A percentile compares a stretch with the other conserved stretches of the same genome.
phyloP scores from a whole-genome alignment of 208 protist genomes.

The Vickermania spadyakhi region DNA sequence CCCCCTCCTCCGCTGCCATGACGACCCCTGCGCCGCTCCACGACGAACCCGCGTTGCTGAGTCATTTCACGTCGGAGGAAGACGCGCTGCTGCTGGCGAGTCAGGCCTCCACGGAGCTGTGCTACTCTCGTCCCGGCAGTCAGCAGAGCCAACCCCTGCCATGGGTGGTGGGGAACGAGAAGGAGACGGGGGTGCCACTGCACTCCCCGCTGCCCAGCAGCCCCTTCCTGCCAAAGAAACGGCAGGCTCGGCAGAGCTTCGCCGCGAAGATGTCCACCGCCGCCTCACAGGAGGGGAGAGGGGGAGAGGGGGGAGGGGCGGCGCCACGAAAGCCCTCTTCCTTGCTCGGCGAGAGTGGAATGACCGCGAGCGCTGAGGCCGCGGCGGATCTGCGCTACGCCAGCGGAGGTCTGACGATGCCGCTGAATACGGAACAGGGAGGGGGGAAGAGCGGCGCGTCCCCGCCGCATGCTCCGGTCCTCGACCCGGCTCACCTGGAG shows the following conservation, averaged over 20 bases:
- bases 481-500: slow-evolving; percentile 10
- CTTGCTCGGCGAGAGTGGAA: background rate
- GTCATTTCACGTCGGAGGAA: background rate
- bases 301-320: background rate
- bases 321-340: background rate
- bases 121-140: background rate
- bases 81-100: background rate
- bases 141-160: background rate
- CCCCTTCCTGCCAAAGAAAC: background rate
- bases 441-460: too few species aligned
- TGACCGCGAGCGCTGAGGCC: background rate
- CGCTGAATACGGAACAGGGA: background rate
- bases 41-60: background rate
- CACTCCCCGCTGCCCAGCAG: background rate
- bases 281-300: too few species aligned
- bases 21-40: background rate
- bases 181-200: too few species aligned
- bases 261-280: background rate
- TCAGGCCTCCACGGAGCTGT: background rate
- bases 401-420: background rate
- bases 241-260: background rate
- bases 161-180: background rate
- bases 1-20: slow-evolving; percentile 12
- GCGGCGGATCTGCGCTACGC: background rate
- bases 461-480: too few species aligned